A percentile compares a stretch with the other conserved stretches of the same genome.
Evolutionary conservation across 2,329 filamentous ascomycete species (phyloP).

Genomic region (Ophiosphaerella narmari): DNA sequence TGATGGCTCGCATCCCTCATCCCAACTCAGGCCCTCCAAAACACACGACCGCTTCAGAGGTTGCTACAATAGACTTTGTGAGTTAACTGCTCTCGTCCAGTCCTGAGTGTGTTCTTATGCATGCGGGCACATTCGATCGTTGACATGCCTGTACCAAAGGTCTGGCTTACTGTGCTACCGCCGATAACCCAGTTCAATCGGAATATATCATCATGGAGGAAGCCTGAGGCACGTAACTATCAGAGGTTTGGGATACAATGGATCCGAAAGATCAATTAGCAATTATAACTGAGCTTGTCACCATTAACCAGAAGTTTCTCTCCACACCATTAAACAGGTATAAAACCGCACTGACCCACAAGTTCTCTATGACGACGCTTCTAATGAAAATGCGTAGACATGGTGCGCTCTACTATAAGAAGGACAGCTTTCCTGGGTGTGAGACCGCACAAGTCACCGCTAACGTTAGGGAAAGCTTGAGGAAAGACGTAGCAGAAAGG

Average conservation of each 20-base stretch:
- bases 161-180: conserved; percentile 22
- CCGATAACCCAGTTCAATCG: conserved; percentile 24
- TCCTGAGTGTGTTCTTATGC: conserved; percentile 3
- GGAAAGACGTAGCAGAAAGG: conserved; percentile 32
- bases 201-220: conserved; percentile 39
- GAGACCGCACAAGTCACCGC: conserved; percentile 31
- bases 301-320: conserved; percentile 45
- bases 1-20: conserved; percentile 21
- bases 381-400: conserved; percentile 30
- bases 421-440: conserved; percentile 35
- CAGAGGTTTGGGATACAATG: conserved; percentile 35
- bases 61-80: conserved; percentile 29
- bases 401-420: conserved; percentile 46
- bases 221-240: conserved; percentile 33
- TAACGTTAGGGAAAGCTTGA: conserved; percentile 32
- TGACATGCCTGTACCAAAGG: conserved; percentile 28
- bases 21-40: conserved; percentile 17
- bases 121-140: conserved; percentile 17
- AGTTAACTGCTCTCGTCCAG: background rate
- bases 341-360: background rate
- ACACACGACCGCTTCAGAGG: conserved; percentile 21
- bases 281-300: conserved; percentile 42
- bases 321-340: conserved; percentile 43
- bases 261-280: conserved; percentile 27
- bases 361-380: conserved; percentile 2